Percentiles rank a stretch among this genome's conserved stretches.
Evolutionary conservation across 2,329 filamentous ascomycete genomes (phyloP).

Genomic region (Hortaea werneckii): DNA sequence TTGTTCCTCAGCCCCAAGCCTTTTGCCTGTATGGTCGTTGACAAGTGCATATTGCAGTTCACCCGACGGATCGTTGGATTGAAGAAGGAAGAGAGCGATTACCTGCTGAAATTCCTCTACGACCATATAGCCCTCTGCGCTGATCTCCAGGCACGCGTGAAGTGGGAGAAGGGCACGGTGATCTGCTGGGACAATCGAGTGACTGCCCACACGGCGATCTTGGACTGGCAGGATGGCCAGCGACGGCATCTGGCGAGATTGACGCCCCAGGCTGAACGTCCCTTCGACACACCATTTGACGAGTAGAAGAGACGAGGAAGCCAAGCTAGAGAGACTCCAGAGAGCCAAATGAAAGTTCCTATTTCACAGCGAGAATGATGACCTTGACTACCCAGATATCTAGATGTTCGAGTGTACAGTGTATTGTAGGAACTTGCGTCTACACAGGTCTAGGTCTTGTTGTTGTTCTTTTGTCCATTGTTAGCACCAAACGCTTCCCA

Average conservation of each 20-base stretch:
- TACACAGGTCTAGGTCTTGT: too few relatives aligned
- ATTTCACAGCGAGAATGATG: too few relatives aligned
- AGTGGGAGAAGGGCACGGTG: slow-evolving; percentile 70
- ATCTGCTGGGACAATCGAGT: slow-evolving; percentile 82
- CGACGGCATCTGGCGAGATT: slow-evolving; percentile 71
- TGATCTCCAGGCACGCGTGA: slow-evolving; percentile 64
- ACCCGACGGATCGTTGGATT: slow-evolving; percentile 70
- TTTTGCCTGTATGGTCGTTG: not conserved
- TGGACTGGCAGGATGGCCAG: slow-evolving; percentile 74
- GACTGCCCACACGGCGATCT: slow-evolving; percentile 65
- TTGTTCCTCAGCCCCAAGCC: not conserved
- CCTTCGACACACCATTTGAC: slow-evolving; percentile 53
- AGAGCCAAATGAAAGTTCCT: too few relatives aligned
- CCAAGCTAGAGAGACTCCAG: too few relatives aligned
- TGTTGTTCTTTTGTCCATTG: too few relatives aligned
- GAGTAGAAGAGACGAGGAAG: slow-evolving; percentile 5
- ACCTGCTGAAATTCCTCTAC: slow-evolving; percentile 65
- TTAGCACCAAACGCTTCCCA: too few relatives aligned
- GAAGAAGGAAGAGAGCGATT: slow-evolving; percentile 80
- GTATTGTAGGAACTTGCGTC: too few relatives aligned
- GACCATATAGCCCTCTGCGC: slow-evolving; percentile 63
- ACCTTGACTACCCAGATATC: too few relatives aligned
- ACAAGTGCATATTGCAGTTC: slow-evolving; percentile 44
- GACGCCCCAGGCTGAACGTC: slow-evolving; percentile 70
- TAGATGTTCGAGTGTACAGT: too few relatives aligned